Evolutionary conservation across 2,329 filamentous ascomycete genomes (phyloP).

Genomic region (Aspergillus nomiae): DNA sequence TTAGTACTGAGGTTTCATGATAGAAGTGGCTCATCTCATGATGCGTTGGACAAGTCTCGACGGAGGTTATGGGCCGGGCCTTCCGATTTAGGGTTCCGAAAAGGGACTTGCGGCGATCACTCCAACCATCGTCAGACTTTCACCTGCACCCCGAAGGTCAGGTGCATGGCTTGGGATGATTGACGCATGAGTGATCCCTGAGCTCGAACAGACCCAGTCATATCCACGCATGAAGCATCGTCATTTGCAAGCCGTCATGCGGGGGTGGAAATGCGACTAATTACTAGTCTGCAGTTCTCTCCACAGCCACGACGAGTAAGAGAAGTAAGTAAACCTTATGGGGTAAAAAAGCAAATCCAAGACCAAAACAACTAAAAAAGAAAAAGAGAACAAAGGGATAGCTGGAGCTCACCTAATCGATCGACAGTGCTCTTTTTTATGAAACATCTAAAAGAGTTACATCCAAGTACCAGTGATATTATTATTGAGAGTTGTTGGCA

Average conservation of each 20-base stretch:
- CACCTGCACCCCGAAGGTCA: neutral
- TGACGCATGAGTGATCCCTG: neutral
- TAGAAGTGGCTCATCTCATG: neutral
- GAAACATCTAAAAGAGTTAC: neutral
- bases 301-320: constrained; percentile 8
- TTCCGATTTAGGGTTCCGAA: constrained; percentile 1
- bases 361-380: neutral
- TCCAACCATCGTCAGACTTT: neutral
- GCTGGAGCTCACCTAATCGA: neutral
- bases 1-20: neutral
- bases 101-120: neutral
- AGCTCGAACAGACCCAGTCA: constrained; percentile 4
- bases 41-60: neutral
- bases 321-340: constrained; percentile 4
- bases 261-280: constrained; percentile 13
- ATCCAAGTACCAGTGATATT: neutral
- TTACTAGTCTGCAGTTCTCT: constrained; percentile 12
- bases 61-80: neutral
- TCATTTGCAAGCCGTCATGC: constrained; percentile 13
- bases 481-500: neutral
- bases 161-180: constrained; percentile 3
- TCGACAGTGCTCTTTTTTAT: neutral
- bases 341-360: constrained; percentile 2
- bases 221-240: neutral
- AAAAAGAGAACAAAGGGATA: neutral